phyloP scores from a whole-genome alignment of 2,329 filamentous ascomycete genomes.

The Ascochyta fabae region DNA sequence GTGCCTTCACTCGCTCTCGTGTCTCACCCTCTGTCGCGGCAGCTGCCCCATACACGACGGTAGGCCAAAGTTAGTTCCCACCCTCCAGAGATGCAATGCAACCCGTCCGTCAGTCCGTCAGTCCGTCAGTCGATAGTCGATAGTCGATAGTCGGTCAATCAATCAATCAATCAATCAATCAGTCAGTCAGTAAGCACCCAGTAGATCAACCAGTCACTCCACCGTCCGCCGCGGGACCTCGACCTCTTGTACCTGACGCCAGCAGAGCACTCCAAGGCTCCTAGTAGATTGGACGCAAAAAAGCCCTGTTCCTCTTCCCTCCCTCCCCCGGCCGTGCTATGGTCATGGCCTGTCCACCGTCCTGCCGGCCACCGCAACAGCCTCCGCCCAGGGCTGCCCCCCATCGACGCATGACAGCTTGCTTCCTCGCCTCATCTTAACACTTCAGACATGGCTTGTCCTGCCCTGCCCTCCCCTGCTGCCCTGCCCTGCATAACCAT shows the following conservation, averaged over 20 bases:
- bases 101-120: background rate
- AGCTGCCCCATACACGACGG: constrained; percentile 8
- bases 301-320: constrained; percentile 15
- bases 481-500: background rate
- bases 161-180: background rate
- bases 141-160: background rate
- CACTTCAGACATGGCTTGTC: background rate
- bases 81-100: too few relatives aligned
- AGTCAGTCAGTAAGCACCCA: background rate
- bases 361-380: background rate
- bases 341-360: constrained; percentile 3
- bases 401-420: too few relatives aligned
- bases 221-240: constrained; percentile 4
- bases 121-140: background rate
- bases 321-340: constrained; percentile 6
- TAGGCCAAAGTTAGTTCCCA: background rate
- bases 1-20: constrained; percentile 11
- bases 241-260: constrained; percentile 10
- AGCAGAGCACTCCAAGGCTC: background rate
- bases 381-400: background rate
- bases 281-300: constrained; percentile 2
- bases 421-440: too few relatives aligned
- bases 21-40: constrained; percentile 6
- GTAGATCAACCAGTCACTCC: background rate
- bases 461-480: background rate